Evolutionary conservation across 176 grass and related monocot species (phyloP).

Genomic region (barley (Hordeum vulgare)): DNA sequence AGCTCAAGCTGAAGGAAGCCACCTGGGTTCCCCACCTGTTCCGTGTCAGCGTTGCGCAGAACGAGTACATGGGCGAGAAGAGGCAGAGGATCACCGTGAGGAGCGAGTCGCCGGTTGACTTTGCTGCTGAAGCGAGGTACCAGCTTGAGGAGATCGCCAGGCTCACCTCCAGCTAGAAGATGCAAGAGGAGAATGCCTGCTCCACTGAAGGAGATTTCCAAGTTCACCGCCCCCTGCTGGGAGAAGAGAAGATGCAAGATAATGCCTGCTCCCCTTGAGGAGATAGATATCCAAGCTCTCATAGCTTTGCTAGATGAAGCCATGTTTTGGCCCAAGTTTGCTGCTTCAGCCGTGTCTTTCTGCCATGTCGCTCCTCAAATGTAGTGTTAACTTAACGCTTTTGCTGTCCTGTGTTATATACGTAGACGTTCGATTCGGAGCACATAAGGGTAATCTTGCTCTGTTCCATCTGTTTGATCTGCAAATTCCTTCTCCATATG

Average conservation of each 20-base stretch:
- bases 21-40: conserved; percentile 85
- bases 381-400: background rate
- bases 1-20: conserved; percentile 76
- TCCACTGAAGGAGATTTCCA: background rate
- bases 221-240: background rate
- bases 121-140: conserved; percentile 61
- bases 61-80: conserved; percentile 84
- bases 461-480: background rate
- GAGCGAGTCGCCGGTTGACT: conserved; percentile 50
- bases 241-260: background rate
- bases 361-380: background rate
- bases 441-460: background rate
- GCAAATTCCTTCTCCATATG: background rate
- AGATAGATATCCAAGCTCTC: conserved; percentile 76
- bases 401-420: conserved; percentile 7
- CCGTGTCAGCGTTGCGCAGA: conserved; percentile 49
- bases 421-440: conserved; percentile 5
- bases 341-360: background rate
- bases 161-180: conserved; percentile 33
- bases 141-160: conserved; percentile 79
- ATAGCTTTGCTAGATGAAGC: conserved; percentile 13
- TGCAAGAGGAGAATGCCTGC: background rate
- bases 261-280: conserved; percentile 32
- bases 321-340: conserved; percentile 1
- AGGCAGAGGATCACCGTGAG: conserved; percentile 85